Conservation (phyloP, 2,329 filamentous ascomycete species). For the Talaromyces amestolkiae region DNA sequence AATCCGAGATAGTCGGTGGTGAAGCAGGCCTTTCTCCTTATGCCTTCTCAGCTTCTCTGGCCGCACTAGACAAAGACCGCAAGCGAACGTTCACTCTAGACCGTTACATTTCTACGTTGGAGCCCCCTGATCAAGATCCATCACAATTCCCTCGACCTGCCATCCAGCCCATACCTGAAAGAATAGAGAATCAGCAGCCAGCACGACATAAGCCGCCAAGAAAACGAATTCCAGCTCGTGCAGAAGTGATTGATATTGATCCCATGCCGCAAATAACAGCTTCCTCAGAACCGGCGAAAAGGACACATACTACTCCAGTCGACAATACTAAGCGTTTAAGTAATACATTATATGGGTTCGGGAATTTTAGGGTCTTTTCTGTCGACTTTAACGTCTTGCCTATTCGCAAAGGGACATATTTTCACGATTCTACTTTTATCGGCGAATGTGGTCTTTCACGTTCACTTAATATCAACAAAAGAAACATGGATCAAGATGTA, state of each 20-base stretch:
- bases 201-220: conserved; percentile 14
- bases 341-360: conserved; percentile 43
- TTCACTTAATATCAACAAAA: conserved; percentile 40
- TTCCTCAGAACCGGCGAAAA: background rate
- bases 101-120: conserved; percentile 34
- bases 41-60: conserved; percentile 34
- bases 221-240: conserved; percentile 26
- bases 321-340: background rate
- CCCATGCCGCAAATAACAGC: conserved; percentile 9
- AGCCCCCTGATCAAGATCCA: conserved; percentile 9
- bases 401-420: conserved; percentile 53
- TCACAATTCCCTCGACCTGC: background rate
- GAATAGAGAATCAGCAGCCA: background rate
- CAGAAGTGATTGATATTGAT: conserved; percentile 14
- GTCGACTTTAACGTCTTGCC: conserved; percentile 54
- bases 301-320: conserved; percentile 7
- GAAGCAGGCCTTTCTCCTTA: conserved; percentile 22
- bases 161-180: background rate
- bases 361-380: conserved; percentile 52
- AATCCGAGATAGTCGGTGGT: conserved; percentile 24
- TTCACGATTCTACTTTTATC: conserved; percentile 56
- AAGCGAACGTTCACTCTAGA: conserved; percentile 33
- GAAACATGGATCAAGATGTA: conserved; percentile 45
- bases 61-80: conserved; percentile 33
- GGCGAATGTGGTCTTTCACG: conserved; percentile 55